phyloP scores from a whole-genome alignment of 2,329 filamentous ascomycete species.

The Hypoxylon rubiginosum region DNA sequence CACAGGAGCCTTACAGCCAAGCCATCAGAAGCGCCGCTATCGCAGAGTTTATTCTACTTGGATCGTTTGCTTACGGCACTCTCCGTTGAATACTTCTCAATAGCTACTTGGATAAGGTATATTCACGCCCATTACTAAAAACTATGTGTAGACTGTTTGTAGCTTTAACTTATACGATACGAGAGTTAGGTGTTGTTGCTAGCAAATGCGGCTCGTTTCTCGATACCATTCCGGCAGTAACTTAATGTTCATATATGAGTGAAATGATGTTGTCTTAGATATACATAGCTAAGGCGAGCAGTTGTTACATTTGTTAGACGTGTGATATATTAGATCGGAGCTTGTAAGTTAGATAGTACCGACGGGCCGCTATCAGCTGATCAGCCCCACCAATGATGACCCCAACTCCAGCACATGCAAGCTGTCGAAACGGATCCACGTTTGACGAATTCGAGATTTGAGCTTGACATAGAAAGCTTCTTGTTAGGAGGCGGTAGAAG shows the following conservation, averaged over 20 bases:
- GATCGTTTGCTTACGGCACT: background rate
- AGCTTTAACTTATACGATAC: background rate
- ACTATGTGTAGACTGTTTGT: background rate
- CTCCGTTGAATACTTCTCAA: background rate
- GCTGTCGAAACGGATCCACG: background rate
- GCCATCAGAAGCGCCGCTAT: constrained; percentile 13
- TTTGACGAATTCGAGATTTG: background rate
- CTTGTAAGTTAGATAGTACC: no score
- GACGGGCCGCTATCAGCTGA: background rate
- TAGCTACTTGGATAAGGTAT: background rate
- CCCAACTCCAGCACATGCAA: background rate
- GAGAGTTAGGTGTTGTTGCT: background rate
- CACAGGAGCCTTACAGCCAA: background rate
- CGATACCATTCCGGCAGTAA: no score
- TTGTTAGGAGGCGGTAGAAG: background rate
- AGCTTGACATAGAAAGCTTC: background rate
- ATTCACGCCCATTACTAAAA: background rate
- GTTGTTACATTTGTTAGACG: no score
- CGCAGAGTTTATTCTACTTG: background rate
- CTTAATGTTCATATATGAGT: no score
- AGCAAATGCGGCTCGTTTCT: background rate
- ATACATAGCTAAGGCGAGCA: no score
- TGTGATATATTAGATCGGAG: no score
- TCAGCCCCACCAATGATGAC: background rate
- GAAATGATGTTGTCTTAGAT: no score